Evolutionary conservation across 768 basidiomycete species (phyloP), one percentile per base, ranked within the genome.

Genomic region (Mycena amicta): DNA sequence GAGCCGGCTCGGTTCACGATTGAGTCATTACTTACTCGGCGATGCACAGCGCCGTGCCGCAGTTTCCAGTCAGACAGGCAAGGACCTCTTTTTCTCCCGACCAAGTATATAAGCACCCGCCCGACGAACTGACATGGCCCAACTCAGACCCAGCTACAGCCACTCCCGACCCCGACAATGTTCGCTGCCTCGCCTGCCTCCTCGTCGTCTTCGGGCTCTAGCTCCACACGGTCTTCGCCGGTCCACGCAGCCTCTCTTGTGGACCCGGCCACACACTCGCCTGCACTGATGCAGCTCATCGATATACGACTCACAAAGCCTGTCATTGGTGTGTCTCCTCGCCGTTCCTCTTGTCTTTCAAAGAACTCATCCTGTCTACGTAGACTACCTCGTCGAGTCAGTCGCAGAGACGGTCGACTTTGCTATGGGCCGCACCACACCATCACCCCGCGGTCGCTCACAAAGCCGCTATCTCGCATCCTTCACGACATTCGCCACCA

Each of bases 321-420:
- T 20, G 54, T 83, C 67, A 75, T 78, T 30, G 80, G 81, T 82
- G 67, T n/a, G 79, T 73, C 4, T 3, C 22, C n/a, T 25, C 25
- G 45, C 13, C 40, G 1, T 40, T 50, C 29, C 13, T 51, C 45
- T 22, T 16, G n/a, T 25, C 47, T 46, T 27, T 25, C 22, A 23
- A 8, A 8, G 8, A 8, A 13, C 23, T n/a, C 20, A 23, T 28
- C 23, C 29, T 47, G 31, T n/a, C 26, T 20, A 13, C 20, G 6
- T 60, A 83, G 81, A 82, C 55, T 75, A 80, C 66, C 66, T 79
- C 57, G 69, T 78, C 31, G 79, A 81, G 67, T 68, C 58, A 0
- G 77, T 80, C 1, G 58, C 71, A 5, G 80, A 82, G 46, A 75
- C 80, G 0, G 80, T 82, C 56, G 77, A 80, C 62, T 80, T 73